These are phyloP conservation scores for Epichloe hybrida DNA, from an alignment of 2,329 filamentous ascomycete genomes.

Conservation along the genomic window DNA sequence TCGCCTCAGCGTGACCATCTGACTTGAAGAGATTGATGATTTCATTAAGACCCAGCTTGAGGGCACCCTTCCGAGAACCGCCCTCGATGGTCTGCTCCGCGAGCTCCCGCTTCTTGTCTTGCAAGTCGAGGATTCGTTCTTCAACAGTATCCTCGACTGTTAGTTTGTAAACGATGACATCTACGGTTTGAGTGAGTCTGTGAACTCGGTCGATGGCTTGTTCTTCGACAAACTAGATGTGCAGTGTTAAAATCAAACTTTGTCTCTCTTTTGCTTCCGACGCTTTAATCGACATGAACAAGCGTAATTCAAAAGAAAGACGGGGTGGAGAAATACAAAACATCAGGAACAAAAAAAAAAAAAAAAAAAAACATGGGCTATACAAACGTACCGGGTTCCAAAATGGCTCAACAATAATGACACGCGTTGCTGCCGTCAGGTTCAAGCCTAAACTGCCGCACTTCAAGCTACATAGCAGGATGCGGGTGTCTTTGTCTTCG, in stretches of 20 bases:
- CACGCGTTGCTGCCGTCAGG: conserved; percentile 80
- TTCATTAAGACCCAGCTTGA: conserved; percentile 85
- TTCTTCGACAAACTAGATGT: conserved; percentile 74
- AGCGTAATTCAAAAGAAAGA: not conserved
- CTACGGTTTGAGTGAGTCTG: conserved; percentile 89
- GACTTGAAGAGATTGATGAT: conserved; percentile 81
- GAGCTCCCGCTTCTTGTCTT: conserved; percentile 83
- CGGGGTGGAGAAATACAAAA: no score
- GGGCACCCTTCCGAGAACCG: conserved; percentile 54
- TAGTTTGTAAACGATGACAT: conserved; percentile 90
- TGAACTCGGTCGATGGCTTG: conserved; percentile 98
- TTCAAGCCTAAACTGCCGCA: conserved; percentile 90
- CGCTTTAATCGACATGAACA: no score
- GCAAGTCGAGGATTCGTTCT: conserved; percentile 84
- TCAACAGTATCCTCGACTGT: conserved; percentile 81
- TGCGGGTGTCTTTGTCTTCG: conserved; percentile 58
- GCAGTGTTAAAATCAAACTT: not conserved
- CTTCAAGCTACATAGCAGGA: conserved; percentile 85
- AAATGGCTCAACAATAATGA: conserved; percentile 93
- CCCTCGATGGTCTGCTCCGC: conserved; percentile 87
- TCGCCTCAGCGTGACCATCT: conserved; percentile 27
- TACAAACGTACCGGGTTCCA: conserved; percentile 70
- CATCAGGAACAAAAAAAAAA: no score
- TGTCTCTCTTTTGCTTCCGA: not conserved
- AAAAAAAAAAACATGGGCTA: no score